These are phyloP conservation scores for Clonostachys rhizophaga DNA, from an alignment of 2,329 filamentous ascomycete species.

Conservation along the genomic window DNA sequence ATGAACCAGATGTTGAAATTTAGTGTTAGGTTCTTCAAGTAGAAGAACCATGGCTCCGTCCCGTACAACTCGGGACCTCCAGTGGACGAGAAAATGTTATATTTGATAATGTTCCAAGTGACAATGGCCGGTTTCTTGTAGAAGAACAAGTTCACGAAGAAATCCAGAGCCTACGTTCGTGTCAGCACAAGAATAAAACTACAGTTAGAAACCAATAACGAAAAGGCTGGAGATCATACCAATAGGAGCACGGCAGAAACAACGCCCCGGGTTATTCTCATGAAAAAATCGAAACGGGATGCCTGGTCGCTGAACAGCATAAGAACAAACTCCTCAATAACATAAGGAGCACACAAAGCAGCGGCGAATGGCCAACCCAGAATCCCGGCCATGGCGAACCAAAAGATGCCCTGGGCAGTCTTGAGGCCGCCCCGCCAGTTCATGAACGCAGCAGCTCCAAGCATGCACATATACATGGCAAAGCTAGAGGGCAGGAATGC, in stretches of 20 bases:
- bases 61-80: slow-evolving; percentile 91
- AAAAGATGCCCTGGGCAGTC: slow-evolving; percentile 80
- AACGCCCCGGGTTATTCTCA: slow-evolving; percentile 62
- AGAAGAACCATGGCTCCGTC: slow-evolving; percentile 95
- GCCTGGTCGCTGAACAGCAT: slow-evolving; percentile 48
- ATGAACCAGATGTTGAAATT: slow-evolving; percentile 97
- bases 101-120: slow-evolving; percentile 88
- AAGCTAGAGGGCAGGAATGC: slow-evolving; percentile 92
- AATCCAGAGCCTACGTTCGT: slow-evolving; percentile 56
- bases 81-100: slow-evolving; percentile 84
- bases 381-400: slow-evolving; percentile 81
- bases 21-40: slow-evolving; percentile 81
- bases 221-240: slow-evolving; percentile 38
- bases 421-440: slow-evolving; percentile 78
- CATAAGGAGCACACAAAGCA: slow-evolving; percentile 74
- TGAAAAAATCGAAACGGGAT: slow-evolving; percentile 53
- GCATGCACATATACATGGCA: slow-evolving; percentile 88
- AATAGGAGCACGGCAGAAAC: slow-evolving; percentile 64
- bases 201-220: not conserved
- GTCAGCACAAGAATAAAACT: not conserved
- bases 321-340: slow-evolving; percentile 70
- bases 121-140: slow-evolving; percentile 76
- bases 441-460: slow-evolving; percentile 86
- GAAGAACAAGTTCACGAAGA: slow-evolving; percentile 74
- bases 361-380: slow-evolving; percentile 94